Evolutionary conservation across 345 rosid genomes (phyloP), one percentile per base, ranked within the genome.

Genomic region (Ceriops tagal): DNA sequence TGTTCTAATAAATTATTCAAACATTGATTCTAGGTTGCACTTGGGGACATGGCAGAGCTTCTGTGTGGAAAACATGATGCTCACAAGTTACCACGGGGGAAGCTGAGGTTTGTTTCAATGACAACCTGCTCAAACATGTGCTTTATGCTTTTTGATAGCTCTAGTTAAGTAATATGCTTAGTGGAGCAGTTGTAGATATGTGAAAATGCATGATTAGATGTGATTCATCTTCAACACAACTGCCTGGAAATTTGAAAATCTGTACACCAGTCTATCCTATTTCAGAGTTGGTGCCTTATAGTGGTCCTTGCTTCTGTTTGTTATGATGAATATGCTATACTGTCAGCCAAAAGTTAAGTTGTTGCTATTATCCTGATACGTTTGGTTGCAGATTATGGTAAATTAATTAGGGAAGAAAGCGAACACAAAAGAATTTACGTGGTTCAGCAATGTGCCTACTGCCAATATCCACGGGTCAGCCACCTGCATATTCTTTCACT

Each of bases 31-130:
- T 62, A 93, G 98, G 97, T 93, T 81, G 98, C 98, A 21, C 84
- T 93, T 43, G 97, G 98, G 10, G 93, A 86, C 82, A 86, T 91
- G 93, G 87, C 68, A 56, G 97, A 93, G 75, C 96, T 87, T 73
- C 72, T 72, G 18, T 0, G 59, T 51, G 86, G 88, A 18, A 80
- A 93, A 52, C 81, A 84, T 73, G 81, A 89, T 68, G 96, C 97
- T 32, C 78, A 91, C 73, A 86, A 84, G 56, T 76, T 93, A 69
- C 91, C 97, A 5, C 60, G 73, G 5, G 97, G 98, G n/a, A 93
- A 89, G 80, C 81, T 88, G 71, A 93, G 97, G 97, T 93, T 59
- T 67, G 78, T 73, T 49, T 58, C 47, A 6, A 19, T 57, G 21
- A 39, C 27, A 18, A 15, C 53, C 19, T 46, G 61, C 8, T 53